Percentiles rank a stretch among this genome's conserved stretches.
Evolutionary conservation across 139 green algal species (phyloP).

Genomic region (Microglena sp.): DNA sequence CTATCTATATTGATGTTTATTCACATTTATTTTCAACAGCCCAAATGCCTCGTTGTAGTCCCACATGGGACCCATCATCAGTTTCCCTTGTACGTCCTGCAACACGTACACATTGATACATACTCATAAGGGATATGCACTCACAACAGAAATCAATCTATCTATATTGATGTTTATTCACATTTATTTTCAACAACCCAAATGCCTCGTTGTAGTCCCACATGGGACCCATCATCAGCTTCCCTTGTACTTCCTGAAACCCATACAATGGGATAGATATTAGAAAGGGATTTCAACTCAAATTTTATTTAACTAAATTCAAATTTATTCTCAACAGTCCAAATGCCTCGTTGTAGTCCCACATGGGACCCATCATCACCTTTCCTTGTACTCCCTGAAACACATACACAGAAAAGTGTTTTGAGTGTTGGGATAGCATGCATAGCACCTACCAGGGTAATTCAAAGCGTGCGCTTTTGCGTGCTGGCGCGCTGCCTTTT

Average conservation of each 20-base stretch:
- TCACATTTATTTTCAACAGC: constrained; percentile 18
- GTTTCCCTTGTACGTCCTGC: background rate
- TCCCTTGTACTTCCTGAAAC: background rate
- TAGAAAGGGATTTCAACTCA: background rate
- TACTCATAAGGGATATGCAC: constrained; percentile 17
- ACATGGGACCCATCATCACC: background rate
- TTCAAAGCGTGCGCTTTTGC: too few species aligned
- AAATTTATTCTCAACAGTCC: background rate
- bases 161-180: background rate
- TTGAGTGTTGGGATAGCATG: background rate
- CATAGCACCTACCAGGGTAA: too few species aligned
- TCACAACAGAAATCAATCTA: background rate
- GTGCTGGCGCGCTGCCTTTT: too few species aligned
- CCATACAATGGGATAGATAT: background rate
- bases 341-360: background rate
- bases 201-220: constrained; percentile 68
- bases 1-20: too few species aligned
- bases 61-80: constrained; percentile 32
- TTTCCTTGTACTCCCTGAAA: background rate
- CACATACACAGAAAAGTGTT: background rate
- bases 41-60: constrained; percentile 70
- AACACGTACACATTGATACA: background rate
- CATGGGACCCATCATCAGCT: constrained; percentile 22
- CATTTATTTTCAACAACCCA: constrained; percentile 34
- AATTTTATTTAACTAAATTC: background rate